A percentile compares a stretch with the other conserved stretches of the same genome.
phyloP scores from a whole-genome alignment of 2,329 filamentous ascomycete genomes.

The Aspergillus pseudotamarii region DNA sequence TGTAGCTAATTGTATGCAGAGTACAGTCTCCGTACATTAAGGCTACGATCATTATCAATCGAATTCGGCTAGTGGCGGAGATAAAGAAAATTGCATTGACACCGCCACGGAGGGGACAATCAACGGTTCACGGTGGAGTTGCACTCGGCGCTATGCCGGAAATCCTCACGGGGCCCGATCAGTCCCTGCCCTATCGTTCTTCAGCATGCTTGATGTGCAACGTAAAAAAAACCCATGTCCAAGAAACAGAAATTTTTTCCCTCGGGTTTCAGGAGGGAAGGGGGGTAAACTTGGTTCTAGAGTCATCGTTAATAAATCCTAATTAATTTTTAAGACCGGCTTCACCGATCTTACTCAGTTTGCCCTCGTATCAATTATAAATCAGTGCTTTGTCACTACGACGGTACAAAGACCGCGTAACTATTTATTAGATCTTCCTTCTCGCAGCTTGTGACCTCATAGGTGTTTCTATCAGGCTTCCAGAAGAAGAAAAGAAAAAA shows the following conservation, averaged over 20 bases:
- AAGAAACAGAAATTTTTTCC: constrained; percentile 15
- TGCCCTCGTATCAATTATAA: constrained; percentile 15
- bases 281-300: neutral
- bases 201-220: constrained; percentile 22
- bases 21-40: neutral
- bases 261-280: constrained; percentile 1
- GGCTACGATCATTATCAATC: neutral
- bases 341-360: constrained; percentile 2
- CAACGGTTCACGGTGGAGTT: constrained; percentile 13
- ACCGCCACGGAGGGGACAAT: neutral
- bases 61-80: constrained; percentile 10
- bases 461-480: neutral
- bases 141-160: constrained; percentile 16
- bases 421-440: constrained; percentile 1
- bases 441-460: constrained; percentile 6
- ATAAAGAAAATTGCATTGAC: neutral
- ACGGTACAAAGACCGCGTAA: constrained; percentile 4
- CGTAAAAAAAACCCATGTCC: constrained; percentile 31
- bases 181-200: constrained; percentile 23
- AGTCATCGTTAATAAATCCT: neutral
- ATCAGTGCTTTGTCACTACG: constrained; percentile 14
- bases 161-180: constrained; percentile 18
- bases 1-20: neutral
- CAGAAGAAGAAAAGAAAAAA: neutral
- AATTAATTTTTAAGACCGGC: neutral